Evolutionary conservation across 169 alveolate genomes (phyloP), one percentile per base, ranked within the genome.

Genomic region (Babesia divergens): DNA sequence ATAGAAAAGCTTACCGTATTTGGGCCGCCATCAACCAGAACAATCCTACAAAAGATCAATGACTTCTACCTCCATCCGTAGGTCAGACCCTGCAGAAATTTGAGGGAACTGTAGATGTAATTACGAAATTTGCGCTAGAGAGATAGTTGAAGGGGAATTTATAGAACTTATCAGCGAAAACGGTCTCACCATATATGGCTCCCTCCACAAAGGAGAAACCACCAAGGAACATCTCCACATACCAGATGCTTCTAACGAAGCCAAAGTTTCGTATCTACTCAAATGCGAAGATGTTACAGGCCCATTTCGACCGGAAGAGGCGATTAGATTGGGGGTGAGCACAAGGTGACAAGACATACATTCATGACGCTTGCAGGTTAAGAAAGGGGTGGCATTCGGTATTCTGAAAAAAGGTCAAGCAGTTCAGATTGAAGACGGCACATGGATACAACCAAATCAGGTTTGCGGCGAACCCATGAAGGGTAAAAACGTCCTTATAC

Each of bases 351-450:
- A 20, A 38, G 43, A 8, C 38, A 7, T 26, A 22, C 8, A 20
- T 52, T 52, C 40, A n/a, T 16, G 5, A 4, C n/a, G 18, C 28
- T 7, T 31, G 28, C 44, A 93, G 66, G 84, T 94, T 9, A 86
- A 90, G 40, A 90, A 92, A 24, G 96, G 97, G 22, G 94, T 94
- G 47, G 81, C 82, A 32, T 92, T 76, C 66, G 94, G 94, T 0
- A 89, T 77, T 58, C 88, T 94, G 44, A 90, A 91, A 74, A 88
- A 83, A 46, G 97, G 97, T 26, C 87, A 90, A 62, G 37, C 85
- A 28, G 67, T 94, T 22, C 76, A 84, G 35, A 65, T 91, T 26
- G 71, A 66, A 37, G 84, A 87, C 67, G 92, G 94, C 32, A 75
- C 80, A 50, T 50, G 81, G 29, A 86, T 94, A 31, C 71, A 82